Evolutionary conservation across 306 rosid genomes (phyloP), one percentile per base, ranked within the genome.

Genomic region (Rubus idaeus): DNA sequence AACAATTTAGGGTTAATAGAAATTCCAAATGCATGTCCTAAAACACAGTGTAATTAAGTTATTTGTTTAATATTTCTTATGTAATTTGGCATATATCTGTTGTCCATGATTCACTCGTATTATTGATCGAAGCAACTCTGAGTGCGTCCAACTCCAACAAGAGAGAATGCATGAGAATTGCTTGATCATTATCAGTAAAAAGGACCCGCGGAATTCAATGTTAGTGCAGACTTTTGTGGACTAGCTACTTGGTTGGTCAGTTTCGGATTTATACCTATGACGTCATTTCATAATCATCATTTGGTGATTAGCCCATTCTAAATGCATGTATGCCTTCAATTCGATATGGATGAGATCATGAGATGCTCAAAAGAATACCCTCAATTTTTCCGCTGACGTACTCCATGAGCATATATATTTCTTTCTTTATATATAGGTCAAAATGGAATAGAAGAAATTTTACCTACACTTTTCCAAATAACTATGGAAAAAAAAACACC

Each of bases 61-160:
- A 17, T 17, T 26, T 11, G n/a, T 62, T 41, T 37, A 5, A 35
- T 17, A 39, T 53, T 72, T 45, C 50, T 72, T 40, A n/a, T 39
- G 44, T 18, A 4, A 42, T 56, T 56, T 73, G 52, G 41, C 42
- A 41, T 56, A 13, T 73, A 20, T 12, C 5, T 41, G 45, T 73
- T 73, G 56, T 42, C 68, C 10, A 57, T 41, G 41, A 73, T 73
- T 57, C 77, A 5, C 42, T 21, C 5, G 14, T 13, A 14, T 21
- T 10, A n/a, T 10, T 10, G 4, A 57, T 73, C 42, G 42, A 23
- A 21, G 37, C 23, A 17, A 5, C 8, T 42, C 13, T 13, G n/a
- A 73, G 47, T 26, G 1, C 30, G 30, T 73, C 67, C 53, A 57
- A 73, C 35, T n/a, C n/a, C n/a, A n/a, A n/a, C n/a, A n/a, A n/a